Evolutionary conservation across 2,329 filamentous ascomycete genomes (phyloP), one percentile per base, ranked within the genome.

Genomic region (Diaporthe ilicicola): DNA sequence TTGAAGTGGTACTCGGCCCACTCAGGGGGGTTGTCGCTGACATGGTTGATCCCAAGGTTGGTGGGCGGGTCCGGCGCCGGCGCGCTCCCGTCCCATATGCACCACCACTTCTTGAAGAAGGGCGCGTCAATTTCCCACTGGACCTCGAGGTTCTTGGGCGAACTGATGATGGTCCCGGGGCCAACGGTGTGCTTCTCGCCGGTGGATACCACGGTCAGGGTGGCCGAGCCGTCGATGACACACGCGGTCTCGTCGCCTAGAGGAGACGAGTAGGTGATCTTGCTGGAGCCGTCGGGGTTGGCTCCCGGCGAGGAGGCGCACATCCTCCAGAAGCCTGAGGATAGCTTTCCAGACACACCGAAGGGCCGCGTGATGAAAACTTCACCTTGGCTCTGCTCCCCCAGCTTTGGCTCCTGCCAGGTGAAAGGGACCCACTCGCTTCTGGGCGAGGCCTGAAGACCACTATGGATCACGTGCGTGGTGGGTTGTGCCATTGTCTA

Each of bases 101-200:
- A 69, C 66, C 66, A 69, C 15, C 29, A 69, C n/a, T 69, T 69
- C 66, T 69, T 69, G 66, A 69, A 69, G 53, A 69, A 69, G 19
- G 66, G 66, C 10, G 66, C 66, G 2, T 69, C 66, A 10, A 61
- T 69, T 9, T 69, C 53, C 66, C 66, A 69, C n/a, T n/a, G 66
- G 42, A 69, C 39, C 53, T 69, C 66, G 6, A 69, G 66, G 22
- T 59, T 59, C 37, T 69, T 69, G 39, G 66, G 66, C 8, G 66
- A 50, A 29, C 66, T 69, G 27, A 69, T 29, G 13, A 69, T 46
- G 0, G 66, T 15, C 13, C 66, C 66, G 3, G 66, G 53, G 32
- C 53, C 53, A n/a, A 55, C 53, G 6, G 12, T 15, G 12, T 55
- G 34, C 12, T 55, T 55, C 42, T 50, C 39, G 13, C 66, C 66